Percentiles rank a stretch among this genome's conserved stretches.
Evolutionary conservation across 805 yeast genomes (phyloP).

Genomic region (Torulaspora quercuum): DNA sequence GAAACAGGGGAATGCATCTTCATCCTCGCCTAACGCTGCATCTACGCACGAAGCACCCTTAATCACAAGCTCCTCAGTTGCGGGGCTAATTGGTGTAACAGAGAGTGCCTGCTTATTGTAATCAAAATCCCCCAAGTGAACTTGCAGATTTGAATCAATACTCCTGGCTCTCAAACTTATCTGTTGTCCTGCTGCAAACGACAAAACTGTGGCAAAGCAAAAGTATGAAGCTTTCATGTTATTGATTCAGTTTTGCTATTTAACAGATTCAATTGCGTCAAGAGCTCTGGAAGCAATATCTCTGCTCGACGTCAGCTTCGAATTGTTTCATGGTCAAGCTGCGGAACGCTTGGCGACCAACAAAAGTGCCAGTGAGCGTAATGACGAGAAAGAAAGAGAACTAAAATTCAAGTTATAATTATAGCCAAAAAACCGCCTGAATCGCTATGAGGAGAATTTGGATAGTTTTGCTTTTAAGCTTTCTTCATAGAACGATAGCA

Average conservation of each 20-base stretch:
- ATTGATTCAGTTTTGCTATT: no score
- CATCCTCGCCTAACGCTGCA: constrained; percentile 16
- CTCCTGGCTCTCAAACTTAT: constrained; percentile 8
- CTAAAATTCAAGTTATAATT: no score
- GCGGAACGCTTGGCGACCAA: no score
- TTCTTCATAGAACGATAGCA: constrained; percentile 4
- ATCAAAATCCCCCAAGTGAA: constrained; percentile 9
- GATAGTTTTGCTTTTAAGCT: not conserved
- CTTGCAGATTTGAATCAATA: constrained; percentile 3
- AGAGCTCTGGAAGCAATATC: no score
- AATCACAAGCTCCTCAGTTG: not conserved
- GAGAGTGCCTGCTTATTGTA: constrained; percentile 3
- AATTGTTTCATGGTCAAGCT: no score
- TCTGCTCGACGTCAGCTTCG: no score
- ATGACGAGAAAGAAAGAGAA: no score
- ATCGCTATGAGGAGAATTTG: constrained; percentile 2
- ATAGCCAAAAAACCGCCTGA: no score
- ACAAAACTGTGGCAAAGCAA: constrained; percentile 1
- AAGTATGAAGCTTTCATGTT: constrained; percentile 5
- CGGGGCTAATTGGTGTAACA: constrained; percentile 4
- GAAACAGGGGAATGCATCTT: constrained; percentile 22
- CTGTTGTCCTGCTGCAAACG: constrained; percentile 7
- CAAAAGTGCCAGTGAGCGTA: no score
- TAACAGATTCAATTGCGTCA: no score
- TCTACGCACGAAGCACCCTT: constrained; percentile 24